Evolutionary conservation across 1,284 basidiomycete genomes (phyloP), one percentile per base, ranked within the genome.

Genomic region (Sphagnurus paluster): DNA sequence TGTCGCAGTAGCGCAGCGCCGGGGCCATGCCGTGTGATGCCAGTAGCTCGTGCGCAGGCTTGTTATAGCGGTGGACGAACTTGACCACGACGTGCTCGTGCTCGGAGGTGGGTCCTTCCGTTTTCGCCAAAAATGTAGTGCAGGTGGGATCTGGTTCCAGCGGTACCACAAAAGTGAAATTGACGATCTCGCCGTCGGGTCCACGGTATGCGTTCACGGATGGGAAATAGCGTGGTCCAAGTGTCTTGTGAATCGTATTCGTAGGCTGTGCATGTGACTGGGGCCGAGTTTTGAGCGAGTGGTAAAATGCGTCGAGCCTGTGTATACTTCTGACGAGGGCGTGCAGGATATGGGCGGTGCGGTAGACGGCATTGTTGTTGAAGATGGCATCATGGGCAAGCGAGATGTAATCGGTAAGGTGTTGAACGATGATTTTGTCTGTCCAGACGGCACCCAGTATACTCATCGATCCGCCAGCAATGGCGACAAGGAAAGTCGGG

Each of bases 401-500:
- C 56, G 56, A 57, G 4, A 56, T 43, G 37, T 52, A 50, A 46
- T 63, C 58, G 5, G 63, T 61, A 9, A 66, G 54, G 7, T 49
- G 55, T 46, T 65, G 63, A 19, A 59, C 55, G 13, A 66, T 58
- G 16, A 55, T 32, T 25, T 45, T 47, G 39, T 62, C 57, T 3
- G 59, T 55, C 44, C 56, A 56, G 19, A 67, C 52, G 30, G 53
- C 61, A 17, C 62, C 63, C 2, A 57, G 44, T 29, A 66, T 44
- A 23, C 39, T 46, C 13, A 65, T 39, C 40, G 50, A 58, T 13
- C 60, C 51, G 29, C 63, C 63, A 29, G 49, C 53, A 4, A 48
- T 49, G 5, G 61, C 58, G 5, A 66, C 13, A 17, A 67, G 36
- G 37, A 66, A 57, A n/a, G 56, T 56, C n/a, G 63, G 65, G 48